Evolutionary conservation across 371 early-diverging fungal species (phyloP).

Genomic region (Syncephalastrum monosporum): DNA sequence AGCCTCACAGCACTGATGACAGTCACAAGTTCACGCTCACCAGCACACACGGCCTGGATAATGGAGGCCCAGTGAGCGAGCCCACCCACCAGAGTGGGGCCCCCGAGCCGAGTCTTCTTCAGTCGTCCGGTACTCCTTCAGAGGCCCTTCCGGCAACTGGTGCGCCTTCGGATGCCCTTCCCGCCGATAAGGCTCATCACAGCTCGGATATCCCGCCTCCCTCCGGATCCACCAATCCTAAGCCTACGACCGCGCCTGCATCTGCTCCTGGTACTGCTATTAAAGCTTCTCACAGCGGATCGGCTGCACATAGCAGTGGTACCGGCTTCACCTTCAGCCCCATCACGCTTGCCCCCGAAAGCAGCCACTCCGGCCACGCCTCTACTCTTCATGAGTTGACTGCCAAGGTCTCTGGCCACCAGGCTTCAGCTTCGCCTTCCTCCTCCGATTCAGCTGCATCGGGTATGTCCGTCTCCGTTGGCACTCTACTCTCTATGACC

Average conservation of each 20-base stretch:
- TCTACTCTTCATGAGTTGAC: slow-evolving; percentile 16
- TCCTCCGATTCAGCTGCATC: not conserved
- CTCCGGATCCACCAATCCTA: not conserved
- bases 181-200: no score
- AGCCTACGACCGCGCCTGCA: not conserved
- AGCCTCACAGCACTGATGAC: not conserved
- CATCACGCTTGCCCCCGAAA: slow-evolving; percentile 36
- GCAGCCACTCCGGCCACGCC: slow-evolving; percentile 13
- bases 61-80: slow-evolving; percentile 7
- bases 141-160: not conserved
- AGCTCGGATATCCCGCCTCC: no score
- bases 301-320: slow-evolving; percentile 5
- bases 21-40: not conserved
- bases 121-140: not conserved
- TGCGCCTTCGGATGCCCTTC: no score
- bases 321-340: slow-evolving; percentile 28
- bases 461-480: slow-evolving; percentile 7
- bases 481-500: slow-evolving; percentile 8
- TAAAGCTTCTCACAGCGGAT: slow-evolving; percentile 1
- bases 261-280: not conserved
- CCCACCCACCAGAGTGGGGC: not conserved
- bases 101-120: not conserved
- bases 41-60: slow-evolving; percentile 4
- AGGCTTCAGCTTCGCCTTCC: slow-evolving; percentile 1
- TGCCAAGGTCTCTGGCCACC: not conserved